Evolutionary conservation across 2,329 filamentous ascomycete genomes (phyloP).

Genomic region (Hypoxylon sp.): DNA sequence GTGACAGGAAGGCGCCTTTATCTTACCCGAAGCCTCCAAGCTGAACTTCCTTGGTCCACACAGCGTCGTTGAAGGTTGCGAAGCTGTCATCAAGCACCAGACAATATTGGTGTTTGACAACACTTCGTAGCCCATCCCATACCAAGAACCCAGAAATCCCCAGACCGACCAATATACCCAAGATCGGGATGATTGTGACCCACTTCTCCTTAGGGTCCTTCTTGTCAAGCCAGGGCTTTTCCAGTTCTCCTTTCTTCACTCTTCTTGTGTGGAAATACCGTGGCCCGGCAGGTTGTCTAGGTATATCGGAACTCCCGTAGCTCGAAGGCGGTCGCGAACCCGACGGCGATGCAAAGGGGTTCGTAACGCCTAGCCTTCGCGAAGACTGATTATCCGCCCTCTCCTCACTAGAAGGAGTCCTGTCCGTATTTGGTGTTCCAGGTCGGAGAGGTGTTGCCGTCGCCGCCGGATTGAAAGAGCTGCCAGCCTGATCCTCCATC

Average conservation of each 20-base stretch:
- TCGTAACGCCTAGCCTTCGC: conserved; percentile 40
- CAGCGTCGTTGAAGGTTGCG: conserved; percentile 60
- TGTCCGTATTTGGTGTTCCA: conserved; percentile 54
- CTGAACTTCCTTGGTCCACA: conserved; percentile 80
- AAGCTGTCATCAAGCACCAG: conserved; percentile 73
- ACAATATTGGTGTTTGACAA: conserved; percentile 79
- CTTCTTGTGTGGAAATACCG: conserved; percentile 78
- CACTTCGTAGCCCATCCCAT: conserved; percentile 76
- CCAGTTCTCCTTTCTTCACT: conserved; percentile 74
- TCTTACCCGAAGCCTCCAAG: conserved; percentile 78
- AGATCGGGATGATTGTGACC: conserved; percentile 80
- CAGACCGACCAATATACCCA: conserved; percentile 75
- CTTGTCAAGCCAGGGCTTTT: conserved; percentile 80
- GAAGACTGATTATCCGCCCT: conserved; percentile 36
- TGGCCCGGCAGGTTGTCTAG: conserved; percentile 50
- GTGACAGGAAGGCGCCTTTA: too few relatives aligned
- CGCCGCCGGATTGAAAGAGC: conserved; percentile 49
- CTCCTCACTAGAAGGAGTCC: conserved; percentile 54
- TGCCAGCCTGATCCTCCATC: conserved; percentile 43
- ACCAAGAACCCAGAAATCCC: conserved; percentile 74
- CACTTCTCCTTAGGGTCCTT: conserved; percentile 83
- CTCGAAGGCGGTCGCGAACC: conserved; percentile 58
- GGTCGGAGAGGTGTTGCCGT: conserved; percentile 52
- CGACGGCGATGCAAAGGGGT: conserved; percentile 57
- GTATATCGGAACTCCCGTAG: conserved; percentile 55